Base-by-base conservation (phyloP, 768 basidiomycete species). In the Boletus rubescentipes region DNA sequence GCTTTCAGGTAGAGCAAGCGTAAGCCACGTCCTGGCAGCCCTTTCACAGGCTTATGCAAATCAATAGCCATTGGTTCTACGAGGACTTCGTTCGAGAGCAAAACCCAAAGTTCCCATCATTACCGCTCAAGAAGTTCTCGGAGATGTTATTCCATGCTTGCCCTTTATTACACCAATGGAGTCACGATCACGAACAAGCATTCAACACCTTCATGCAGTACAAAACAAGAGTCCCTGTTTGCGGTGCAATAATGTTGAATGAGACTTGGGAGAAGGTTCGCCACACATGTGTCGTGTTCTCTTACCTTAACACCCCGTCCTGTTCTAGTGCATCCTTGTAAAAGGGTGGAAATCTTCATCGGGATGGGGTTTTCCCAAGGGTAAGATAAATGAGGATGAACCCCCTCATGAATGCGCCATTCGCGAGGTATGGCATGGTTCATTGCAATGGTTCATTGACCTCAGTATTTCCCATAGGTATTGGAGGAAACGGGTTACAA, bases 1-100 rank as follows among this genome's bases (percentile, higher is more conserved):
- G 93, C 75, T 99, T 98, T 75, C 96, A 98, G 74, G 92, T 98
- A 56, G 97, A 99, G 72, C 95, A 98, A 80, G 97, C 96, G 93
- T 98, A 69, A 65, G 93, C 79, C 34, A 37, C 31, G 43, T 54
- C 31, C 45, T 54, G 51, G 34, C 45, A 41, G 49, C 58, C 36
- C 46, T 44, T 45, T 55, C 46, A 51, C 53, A 57, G 43, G 60
- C 60, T 59, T 55, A 46, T 45, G 18, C 38, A 32, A 35, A 45
- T 43, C 21, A 40, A 9, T 66, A 97, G 95, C n/a, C 96, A 98
- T 69, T 99, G 96, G 96, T 99, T 92, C 72, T 99, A 99, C 65
- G 97, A 98, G 77, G 97, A 99, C 71, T 98, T 97, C 63, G 86
- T 98, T 59, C 90, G 97, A 39, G 93, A 95, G 68, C 83, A 90